phyloP scores from a whole-genome alignment of 805 yeast genomes.

The Peterozyma xylosa region DNA sequence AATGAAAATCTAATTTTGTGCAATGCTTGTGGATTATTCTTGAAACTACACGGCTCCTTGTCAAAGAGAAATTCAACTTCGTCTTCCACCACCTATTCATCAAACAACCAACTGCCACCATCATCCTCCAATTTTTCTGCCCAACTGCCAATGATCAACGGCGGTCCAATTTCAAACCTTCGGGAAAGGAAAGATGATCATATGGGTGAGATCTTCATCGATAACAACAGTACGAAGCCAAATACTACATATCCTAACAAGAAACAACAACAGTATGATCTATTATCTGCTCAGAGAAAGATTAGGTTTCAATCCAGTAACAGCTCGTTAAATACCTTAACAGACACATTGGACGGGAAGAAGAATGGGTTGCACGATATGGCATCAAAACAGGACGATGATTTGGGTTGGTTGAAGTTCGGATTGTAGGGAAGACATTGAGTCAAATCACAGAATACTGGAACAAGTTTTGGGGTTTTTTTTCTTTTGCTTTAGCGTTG shows the following conservation, averaged over 20 bases:
- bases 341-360: neutral
- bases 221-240: neutral
- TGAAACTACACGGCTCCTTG: constrained; percentile 76
- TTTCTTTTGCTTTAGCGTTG: too few relatives aligned
- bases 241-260: neutral
- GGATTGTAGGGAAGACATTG: constrained; percentile 12
- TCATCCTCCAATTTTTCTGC: neutral
- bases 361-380: neutral
- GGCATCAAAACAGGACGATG: constrained; percentile 22
- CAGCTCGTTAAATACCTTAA: neutral
- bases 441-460: too few relatives aligned
- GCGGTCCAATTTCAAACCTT: neutral
- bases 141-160: constrained; percentile 14
- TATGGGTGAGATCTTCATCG: constrained; percentile 7
- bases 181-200: constrained; percentile 4
- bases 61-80: constrained; percentile 4
- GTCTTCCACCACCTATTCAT: neutral
- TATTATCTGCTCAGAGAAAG: neutral
- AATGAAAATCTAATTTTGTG: constrained; percentile 81
- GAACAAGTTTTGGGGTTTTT: too few relatives aligned
- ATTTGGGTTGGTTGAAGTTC: constrained; percentile 30
- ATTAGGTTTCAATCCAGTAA: neutral
- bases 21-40: constrained; percentile 88
- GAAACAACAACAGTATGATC: neutral
- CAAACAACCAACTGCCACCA: neutral